phyloP scores from a whole-genome alignment of 768 basidiomycete species.

The Clavulina sp. region DNA sequence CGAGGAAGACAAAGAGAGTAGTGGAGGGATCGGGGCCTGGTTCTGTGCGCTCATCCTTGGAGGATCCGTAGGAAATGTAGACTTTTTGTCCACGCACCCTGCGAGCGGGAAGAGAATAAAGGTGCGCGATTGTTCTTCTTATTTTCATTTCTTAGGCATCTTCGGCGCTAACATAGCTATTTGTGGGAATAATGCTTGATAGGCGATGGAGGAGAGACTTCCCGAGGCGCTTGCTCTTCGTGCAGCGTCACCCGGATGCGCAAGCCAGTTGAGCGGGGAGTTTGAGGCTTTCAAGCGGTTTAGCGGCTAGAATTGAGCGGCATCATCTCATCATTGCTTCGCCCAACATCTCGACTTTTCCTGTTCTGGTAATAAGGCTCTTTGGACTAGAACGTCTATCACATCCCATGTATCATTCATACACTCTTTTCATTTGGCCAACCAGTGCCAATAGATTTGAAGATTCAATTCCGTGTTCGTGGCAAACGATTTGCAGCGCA shows the following conservation, averaged over 20 bases:
- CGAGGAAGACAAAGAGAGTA: conserved; percentile 13
- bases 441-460: too few relatives aligned
- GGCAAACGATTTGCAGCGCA: too few relatives aligned
- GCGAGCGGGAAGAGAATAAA: conserved; percentile 50
- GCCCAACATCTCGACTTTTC: too few relatives aligned
- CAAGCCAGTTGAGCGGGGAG: not conserved
- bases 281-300: not conserved
- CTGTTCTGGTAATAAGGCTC: too few relatives aligned
- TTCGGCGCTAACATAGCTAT: not conserved
- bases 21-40: conserved; percentile 10
- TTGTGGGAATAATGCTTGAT: not conserved
- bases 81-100: conserved; percentile 74
- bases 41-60: conserved; percentile 1
- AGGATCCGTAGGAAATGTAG: conserved; percentile 17
- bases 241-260: conserved; percentile 5
- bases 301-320: not conserved
- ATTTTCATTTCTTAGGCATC: not conserved
- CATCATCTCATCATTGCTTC: not conserved
- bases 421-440: too few relatives aligned
- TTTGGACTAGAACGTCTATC: too few relatives aligned
- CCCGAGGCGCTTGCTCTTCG: conserved; percentile 8
- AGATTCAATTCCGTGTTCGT: too few relatives aligned
- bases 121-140: too few relatives aligned
- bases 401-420: too few relatives aligned
- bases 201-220: conserved; percentile 7